Evolutionary conservation across 768 basidiomycete genomes (phyloP).

Genomic region (Serpula lacrymans): DNA sequence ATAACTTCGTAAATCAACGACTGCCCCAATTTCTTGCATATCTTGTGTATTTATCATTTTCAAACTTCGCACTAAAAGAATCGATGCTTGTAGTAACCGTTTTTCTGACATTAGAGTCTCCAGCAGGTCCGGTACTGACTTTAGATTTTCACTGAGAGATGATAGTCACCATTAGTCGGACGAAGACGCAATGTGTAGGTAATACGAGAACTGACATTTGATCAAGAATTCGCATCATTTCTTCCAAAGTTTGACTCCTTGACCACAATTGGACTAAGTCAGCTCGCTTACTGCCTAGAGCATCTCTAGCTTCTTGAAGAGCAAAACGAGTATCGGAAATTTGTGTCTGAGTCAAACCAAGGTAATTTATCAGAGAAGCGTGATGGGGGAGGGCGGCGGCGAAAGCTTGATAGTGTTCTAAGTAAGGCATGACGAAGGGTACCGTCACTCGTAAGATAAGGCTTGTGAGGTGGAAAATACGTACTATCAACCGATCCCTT

Average conservation of each 20-base stretch:
- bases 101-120: conserved; percentile 97
- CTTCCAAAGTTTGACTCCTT: conserved; percentile 86
- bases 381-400: conserved; percentile 94
- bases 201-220: conserved; percentile 66
- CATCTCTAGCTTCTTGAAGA: conserved; percentile 77
- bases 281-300: conserved; percentile 74
- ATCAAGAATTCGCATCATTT: conserved; percentile 93
- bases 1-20: conserved; percentile 85
- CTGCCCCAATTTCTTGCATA: conserved; percentile 93
- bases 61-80: conserved; percentile 80
- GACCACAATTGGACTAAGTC: conserved; percentile 91
- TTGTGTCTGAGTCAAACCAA: conserved; percentile 72
- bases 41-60: conserved; percentile 91
- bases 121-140: conserved; percentile 85
- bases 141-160: conserved; percentile 75
- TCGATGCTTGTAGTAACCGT: conserved; percentile 82
- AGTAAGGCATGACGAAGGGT: conserved; percentile 11
- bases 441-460: conserved; percentile 3
- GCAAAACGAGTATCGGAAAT: conserved; percentile 65
- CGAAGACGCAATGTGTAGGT: neutral
- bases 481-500: conserved; percentile 87
- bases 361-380: conserved; percentile 67
- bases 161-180: conserved; percentile 14
- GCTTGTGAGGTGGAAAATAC: conserved; percentile 25
- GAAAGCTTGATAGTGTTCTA: conserved; percentile 92